These are phyloP conservation scores for Zopfia rhizophila DNA, from an alignment of 2,329 filamentous ascomycete species.

Conservation along the genomic window DNA sequence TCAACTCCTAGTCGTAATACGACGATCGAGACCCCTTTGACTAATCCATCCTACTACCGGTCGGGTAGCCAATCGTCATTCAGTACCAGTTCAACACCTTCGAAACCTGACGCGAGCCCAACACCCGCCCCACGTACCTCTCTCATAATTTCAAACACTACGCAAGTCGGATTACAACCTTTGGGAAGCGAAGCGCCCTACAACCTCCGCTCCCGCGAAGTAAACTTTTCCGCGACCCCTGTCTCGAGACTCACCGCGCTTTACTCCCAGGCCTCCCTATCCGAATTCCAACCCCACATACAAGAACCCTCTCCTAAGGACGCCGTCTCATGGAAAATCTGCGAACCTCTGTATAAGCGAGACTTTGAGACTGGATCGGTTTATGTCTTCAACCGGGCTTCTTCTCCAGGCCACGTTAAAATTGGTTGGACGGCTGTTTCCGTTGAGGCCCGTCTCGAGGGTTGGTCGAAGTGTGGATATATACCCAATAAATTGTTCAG, in stretches of 20 bases:
- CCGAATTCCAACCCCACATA: constrained; percentile 16
- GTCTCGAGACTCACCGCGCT: constrained; percentile 6
- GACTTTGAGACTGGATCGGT: constrained; percentile 16
- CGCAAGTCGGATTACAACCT: background rate
- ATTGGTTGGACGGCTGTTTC: constrained; percentile 19
- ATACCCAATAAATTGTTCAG: constrained; percentile 13
- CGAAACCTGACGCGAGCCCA: constrained; percentile 6
- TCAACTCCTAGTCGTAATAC: constrained; percentile 4
- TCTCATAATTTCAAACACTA: background rate
- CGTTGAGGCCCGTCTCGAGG: constrained; percentile 12
- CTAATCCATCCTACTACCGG: constrained; percentile 11
- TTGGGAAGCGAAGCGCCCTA: too few relatives aligned
- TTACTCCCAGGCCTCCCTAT: constrained; percentile 2
- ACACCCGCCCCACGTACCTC: constrained; percentile 1
- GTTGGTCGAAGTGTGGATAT: constrained; percentile 18
- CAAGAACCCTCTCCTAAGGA: constrained; percentile 1
- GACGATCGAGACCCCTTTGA: constrained; percentile 10
- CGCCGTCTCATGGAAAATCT: constrained; percentile 11
- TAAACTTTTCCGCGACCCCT: background rate
- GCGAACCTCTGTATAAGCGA: constrained; percentile 5
- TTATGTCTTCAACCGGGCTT: constrained; percentile 15
- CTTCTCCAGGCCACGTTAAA: constrained; percentile 18
- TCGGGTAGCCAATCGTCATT: background rate
- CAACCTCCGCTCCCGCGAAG: too few relatives aligned
- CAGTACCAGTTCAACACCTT: background rate